Percentiles rank a stretch among this genome's conserved stretches.
These are phyloP conservation scores for Blepharisma undulans DNA, from an alignment of 169 alveolate genomes.

Conservation along the genomic window DNA sequence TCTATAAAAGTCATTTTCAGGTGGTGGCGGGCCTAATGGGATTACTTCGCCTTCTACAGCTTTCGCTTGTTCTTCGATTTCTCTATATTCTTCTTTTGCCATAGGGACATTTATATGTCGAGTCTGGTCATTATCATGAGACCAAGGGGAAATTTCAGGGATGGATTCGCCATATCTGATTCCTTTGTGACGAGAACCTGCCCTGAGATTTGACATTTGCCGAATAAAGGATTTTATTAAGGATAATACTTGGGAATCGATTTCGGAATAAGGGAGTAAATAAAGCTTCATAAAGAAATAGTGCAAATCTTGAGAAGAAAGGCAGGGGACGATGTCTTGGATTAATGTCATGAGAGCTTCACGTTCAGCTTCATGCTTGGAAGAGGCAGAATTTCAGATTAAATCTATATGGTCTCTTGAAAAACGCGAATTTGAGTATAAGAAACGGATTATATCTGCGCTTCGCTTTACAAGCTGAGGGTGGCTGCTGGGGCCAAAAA, in stretches of 20 bases:
- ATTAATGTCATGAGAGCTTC: constrained; percentile 10
- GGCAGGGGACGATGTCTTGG: neutral
- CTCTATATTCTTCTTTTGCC: neutral
- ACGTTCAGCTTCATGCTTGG: constrained; percentile 18
- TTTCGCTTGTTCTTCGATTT: neutral
- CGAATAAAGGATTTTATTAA: neutral
- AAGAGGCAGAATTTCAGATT: neutral
- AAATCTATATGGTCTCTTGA: neutral
- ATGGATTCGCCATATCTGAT: neutral
- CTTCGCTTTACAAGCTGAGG: neutral
- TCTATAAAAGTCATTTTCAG: neutral
- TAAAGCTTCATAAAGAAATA: neutral
- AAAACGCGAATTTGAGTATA: neutral
- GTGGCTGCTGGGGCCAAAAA: constrained; percentile 6
- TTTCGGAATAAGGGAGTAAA: neutral
- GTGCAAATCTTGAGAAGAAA: neutral
- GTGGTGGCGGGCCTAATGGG: neutral
- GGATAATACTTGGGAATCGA: neutral
- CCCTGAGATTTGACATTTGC: constrained; percentile 1
- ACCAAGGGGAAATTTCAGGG: neutral
- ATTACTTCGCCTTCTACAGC: neutral
- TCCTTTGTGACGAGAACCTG: neutral
- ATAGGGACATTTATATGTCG: neutral
- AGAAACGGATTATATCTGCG: neutral
- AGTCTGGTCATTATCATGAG: neutral